These are phyloP conservation scores for Oligophagozyma castellii DNA, from an alignment of 1,139 yeast species.

Conservation along the genomic window DNA sequence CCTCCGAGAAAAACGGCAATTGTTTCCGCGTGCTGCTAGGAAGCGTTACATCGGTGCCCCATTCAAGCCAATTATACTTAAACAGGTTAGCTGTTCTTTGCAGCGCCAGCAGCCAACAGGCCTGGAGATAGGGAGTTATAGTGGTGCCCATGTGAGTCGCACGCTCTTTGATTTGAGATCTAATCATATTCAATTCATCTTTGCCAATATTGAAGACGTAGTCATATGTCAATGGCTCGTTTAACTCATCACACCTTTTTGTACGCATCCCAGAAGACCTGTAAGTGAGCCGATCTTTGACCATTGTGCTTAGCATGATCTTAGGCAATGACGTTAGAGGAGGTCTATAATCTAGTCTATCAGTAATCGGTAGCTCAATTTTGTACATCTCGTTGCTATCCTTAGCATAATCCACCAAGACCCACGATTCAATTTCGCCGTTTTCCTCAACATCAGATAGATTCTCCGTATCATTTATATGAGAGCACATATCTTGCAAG, in stretches of 20 bases:
- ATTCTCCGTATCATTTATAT: conserved; percentile 3
- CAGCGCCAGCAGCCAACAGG: conserved; percentile 14
- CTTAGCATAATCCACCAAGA: conserved; percentile 8
- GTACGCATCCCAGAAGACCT: conserved; percentile 6
- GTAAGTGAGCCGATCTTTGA: conserved; percentile 7
- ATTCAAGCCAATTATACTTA: conserved; percentile 9
- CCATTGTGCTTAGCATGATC: conserved; percentile 7
- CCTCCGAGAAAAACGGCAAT: conserved; percentile 12
- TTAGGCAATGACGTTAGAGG: conserved; percentile 5
- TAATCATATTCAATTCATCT: conserved; percentile 7
- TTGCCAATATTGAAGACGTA: conserved; percentile 6
- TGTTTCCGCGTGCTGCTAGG: conserved; percentile 12
- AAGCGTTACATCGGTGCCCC: conserved; percentile 13
- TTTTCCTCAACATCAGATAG: conserved; percentile 1
- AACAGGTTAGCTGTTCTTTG: conserved; percentile 8
- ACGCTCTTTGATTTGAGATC: conserved; percentile 6
- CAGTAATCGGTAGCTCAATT: conserved; percentile 13
- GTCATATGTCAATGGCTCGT: conserved; percentile 1
- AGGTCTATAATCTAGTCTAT: conserved; percentile 12
- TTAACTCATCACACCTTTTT: conserved; percentile 2
- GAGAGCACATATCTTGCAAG: conserved; percentile 10
- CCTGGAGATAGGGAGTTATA: conserved; percentile 18
- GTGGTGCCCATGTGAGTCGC: conserved; percentile 9
- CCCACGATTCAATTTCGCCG: conserved; percentile 1
- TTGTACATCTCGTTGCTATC: conserved; percentile 6